Percentiles rank a stretch among this genome's conserved stretches.
Conservation (phyloP, 331 rosid species). For the Acacia concinna region DNA sequence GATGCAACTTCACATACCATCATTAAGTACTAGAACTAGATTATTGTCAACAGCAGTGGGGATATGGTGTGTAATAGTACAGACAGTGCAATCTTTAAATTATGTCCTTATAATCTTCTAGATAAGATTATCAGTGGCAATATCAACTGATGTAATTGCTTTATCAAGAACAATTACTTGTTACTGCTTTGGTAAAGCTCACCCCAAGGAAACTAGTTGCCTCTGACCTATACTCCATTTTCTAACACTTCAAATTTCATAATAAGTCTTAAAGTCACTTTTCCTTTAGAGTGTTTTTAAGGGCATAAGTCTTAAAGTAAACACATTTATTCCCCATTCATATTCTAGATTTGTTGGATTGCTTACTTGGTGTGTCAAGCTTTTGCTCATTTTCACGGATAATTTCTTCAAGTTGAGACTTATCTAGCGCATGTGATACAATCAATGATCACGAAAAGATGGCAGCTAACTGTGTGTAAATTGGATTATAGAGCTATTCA, state of each 20-base stretch:
- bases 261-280: slow-evolving; percentile 1
- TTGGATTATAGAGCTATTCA: slow-evolving; percentile 17
- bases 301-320: too few species aligned
- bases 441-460: background rate
- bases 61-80: slow-evolving; percentile 91
- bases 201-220: slow-evolving; percentile 83
- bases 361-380: slow-evolving; percentile 78
- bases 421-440: slow-evolving; percentile 76
- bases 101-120: slow-evolving; percentile 83
- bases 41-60: slow-evolving; percentile 95
- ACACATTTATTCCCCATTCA: background rate
- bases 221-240: slow-evolving; percentile 96
- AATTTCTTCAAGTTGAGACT: slow-evolving; percentile 80
- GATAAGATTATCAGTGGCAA: slow-evolving; percentile 83
- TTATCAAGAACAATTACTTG: slow-evolving; percentile 87
- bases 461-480: background rate
- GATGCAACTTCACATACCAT: slow-evolving; percentile 55
- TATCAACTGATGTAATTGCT: slow-evolving; percentile 91
- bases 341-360: slow-evolving; percentile 1
- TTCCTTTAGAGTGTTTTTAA: too few species aligned
- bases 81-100: slow-evolving; percentile 85
- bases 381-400: slow-evolving; percentile 65
- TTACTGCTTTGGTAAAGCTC: slow-evolving; percentile 80
- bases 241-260: slow-evolving; percentile 62
- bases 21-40: slow-evolving; percentile 84